phyloP scores from a whole-genome alignment of 768 basidiomycete genomes.

The Pleurotus eryngii region DNA sequence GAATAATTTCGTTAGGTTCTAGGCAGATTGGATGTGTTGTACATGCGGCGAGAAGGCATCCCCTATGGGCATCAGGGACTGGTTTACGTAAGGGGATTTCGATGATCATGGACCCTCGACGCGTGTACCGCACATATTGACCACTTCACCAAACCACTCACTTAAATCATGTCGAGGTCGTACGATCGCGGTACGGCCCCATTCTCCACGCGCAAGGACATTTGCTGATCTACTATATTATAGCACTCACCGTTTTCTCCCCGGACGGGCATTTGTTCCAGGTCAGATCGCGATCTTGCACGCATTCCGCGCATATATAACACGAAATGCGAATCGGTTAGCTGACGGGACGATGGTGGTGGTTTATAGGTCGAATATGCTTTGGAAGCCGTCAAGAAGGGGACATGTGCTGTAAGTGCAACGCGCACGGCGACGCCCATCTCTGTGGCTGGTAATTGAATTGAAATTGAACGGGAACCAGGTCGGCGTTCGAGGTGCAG shows the following conservation, averaged over 20 bases:
- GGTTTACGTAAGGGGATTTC: conserved; percentile 9
- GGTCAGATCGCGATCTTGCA: conserved; percentile 37
- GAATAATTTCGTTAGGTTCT: too few species aligned
- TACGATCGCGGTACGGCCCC: conserved; percentile 85
- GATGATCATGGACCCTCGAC: conserved; percentile 26
- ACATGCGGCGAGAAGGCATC: too few species aligned
- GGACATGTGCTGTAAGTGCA: conserved; percentile 85
- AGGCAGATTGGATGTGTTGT: too few species aligned
- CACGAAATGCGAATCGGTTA: background rate
- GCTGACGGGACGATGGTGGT: background rate
- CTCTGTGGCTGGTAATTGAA: conserved; percentile 2
- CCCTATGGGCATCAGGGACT: background rate
- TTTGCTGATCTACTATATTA: conserved; percentile 8
- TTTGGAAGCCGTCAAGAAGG: conserved; percentile 93
- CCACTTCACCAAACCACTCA: conserved; percentile 12
- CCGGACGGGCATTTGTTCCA: conserved; percentile 99
- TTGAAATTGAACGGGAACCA: conserved; percentile 24
- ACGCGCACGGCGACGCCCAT: background rate
- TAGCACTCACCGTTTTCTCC: conserved; percentile 96
- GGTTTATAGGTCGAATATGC: conserved; percentile 90
- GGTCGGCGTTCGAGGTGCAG: conserved; percentile 95
- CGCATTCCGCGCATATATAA: too few species aligned
- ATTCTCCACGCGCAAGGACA: too few species aligned
- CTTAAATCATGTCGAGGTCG: conserved; percentile 76
- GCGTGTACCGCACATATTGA: conserved; percentile 41